Base-by-base conservation (phyloP, 1,139 yeast genomes). In the Saccharomyces pastorianus region DNA sequence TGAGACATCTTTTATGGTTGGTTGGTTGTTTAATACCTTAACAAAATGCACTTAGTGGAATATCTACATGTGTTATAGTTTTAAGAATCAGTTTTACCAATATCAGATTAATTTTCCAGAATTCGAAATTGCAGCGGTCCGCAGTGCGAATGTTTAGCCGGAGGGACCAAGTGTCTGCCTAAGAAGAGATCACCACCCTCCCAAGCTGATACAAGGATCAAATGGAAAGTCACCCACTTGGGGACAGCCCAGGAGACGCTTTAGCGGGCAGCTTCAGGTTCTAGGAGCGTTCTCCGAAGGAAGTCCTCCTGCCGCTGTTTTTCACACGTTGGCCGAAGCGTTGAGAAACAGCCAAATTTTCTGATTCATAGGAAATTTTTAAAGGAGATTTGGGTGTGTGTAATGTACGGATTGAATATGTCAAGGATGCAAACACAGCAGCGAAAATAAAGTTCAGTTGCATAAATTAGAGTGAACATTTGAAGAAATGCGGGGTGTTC, bases 1-100 rank as follows among this genome's bases (percentile, higher is more conserved):
- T 88, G 44, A 81, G 93, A 86, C 96, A 88, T 88, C 75, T 76
- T 66, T 64, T 58, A 59, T 58, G 59, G 60, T 61, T 60, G 62
- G 63, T 59, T 61, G 60, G 51, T 55, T 53, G 46, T 47, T 23
- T 44, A 44, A 38, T 38, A 38, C 44, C 44, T 38, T 38, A 11
- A 4, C 11, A 13, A 11, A 38, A 20, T 38, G 25, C 4, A 38
- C 13, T 38, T 4, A 17, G 44, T 34, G n/a, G 13, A 17, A 38
- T 38, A 23, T 44, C 29, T 34, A 38, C 46, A 31, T 31, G 29
- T 49, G 48, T 44, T 23, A 46, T 17, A 47, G 34, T 20, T 28
- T 11, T 7, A 13, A 13, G n/a, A 47, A 47, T 26, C 49, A 28
- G 34, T 28, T 31, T 25, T n/a, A 6, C 38, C 25, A 47, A 47